Base-by-base conservation (phyloP, 2,329 filamentous ascomycete genomes). In the Massarina eburnea region DNA sequence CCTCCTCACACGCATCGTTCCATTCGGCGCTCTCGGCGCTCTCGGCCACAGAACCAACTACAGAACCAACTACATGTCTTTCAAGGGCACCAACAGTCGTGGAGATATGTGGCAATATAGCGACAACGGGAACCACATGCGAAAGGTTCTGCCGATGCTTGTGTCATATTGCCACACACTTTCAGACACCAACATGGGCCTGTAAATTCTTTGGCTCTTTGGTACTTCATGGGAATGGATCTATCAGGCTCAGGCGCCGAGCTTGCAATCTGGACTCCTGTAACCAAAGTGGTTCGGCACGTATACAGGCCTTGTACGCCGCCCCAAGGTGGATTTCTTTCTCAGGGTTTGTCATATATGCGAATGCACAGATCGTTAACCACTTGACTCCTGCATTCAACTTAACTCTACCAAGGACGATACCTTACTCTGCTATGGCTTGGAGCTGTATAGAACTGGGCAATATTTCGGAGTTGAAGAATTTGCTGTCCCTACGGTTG, bases 401-500 rank as follows among this genome's bases (percentile, higher is more conserved):
- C 10, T 8, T 50, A 6, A 26, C 20, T n/a, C 32, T 44, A 18
- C 43, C 47, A 17, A 34, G 39, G n/a, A 29, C 46, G 10, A 50
- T 50, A 24, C 26, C 40, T 3, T 37, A 36, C 15, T 27, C 8
- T 14, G 24, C 43, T 18, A 8, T 21, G 6, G 35, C 46, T 2
- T 50, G 37, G 48, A 46, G 40, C 26, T 12, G 46, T 3, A 42
- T 50, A 14, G 41, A 46, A 22, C 32, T 46, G n/a, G 48, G 48
- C 6, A 44, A 45, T 18, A 17, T 46, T 15, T 4, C 32, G 2
- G 32, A 45, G 26, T 20, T 50, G 8, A 39, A 26, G 20, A 22
- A 26, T 4, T 24, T 44, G 37, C 18, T 50, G 4, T 14, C n/a
- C 5, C 19, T 20, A 7, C 21, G 40, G 7, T n/a, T 20, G 8